These are phyloP conservation scores for Hansenula lynferdii DNA, from an alignment of 1,139 yeast genomes.

Conservation along the genomic window DNA sequence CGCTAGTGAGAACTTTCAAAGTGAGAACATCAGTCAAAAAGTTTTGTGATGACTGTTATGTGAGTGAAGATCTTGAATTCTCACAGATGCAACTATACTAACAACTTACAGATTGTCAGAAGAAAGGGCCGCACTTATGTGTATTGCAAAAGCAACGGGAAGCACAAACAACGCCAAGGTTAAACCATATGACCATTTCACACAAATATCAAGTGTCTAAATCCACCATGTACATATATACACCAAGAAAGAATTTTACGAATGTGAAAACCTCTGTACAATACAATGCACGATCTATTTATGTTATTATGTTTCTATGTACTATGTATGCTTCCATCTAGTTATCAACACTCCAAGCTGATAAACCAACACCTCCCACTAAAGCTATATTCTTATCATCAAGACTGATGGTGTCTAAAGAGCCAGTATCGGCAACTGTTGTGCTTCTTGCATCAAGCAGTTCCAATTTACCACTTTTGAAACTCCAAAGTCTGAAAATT, in stretches of 20 bases:
- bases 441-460: slow-evolving; percentile 52
- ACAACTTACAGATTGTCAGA: slow-evolving; percentile 64
- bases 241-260: no score
- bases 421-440: slow-evolving; percentile 89
- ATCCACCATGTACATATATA: slow-evolving; percentile 1
- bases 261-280: no score
- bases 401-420: slow-evolving; percentile 39
- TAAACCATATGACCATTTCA: no score
- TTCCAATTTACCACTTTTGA: slow-evolving; percentile 27
- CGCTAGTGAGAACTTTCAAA: slow-evolving; percentile 50
- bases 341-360: slow-evolving; percentile 39
- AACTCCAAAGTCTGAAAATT: slow-evolving; percentile 60
- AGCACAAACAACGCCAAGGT: slow-evolving; percentile 97
- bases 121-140: slow-evolving; percentile 94
- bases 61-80: slow-evolving; percentile 12
- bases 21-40: slow-evolving; percentile 84
- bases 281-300: background rate
- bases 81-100: background rate
- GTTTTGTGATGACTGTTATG: slow-evolving; percentile 86
- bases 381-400: slow-evolving; percentile 30
- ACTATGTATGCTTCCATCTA: no score
- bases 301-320: background rate
- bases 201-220: no score
- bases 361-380: slow-evolving; percentile 71
- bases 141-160: slow-evolving; percentile 86